Percentiles rank a stretch among this genome's conserved stretches.
Evolutionary conservation across 2,329 filamentous ascomycete genomes (phyloP).

Genomic region (Aspergillus sp.): DNA sequence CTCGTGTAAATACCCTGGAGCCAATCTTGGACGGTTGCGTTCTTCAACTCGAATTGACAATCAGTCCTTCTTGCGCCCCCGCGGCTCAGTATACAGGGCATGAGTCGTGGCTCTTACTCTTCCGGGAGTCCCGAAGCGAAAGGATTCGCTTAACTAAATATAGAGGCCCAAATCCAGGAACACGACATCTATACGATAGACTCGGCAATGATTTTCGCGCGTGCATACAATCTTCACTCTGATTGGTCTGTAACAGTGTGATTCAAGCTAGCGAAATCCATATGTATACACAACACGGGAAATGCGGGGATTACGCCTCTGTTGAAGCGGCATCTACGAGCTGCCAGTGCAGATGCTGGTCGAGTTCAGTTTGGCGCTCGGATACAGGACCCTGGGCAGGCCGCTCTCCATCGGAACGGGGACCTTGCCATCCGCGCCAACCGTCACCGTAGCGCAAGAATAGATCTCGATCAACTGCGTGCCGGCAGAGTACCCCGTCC

Average conservation of each 20-base stretch:
- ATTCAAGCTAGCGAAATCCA: not conserved
- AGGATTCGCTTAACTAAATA: not conserved
- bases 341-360: slow-evolving; percentile 11
- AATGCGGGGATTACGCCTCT: no score
- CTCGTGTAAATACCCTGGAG: no score
- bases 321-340: no score
- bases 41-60: no score
- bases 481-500: slow-evolving; percentile 24
- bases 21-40: no score
- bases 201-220: not conserved
- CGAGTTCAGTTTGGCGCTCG: slow-evolving; percentile 7
- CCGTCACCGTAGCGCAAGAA: slow-evolving; percentile 42
- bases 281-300: not conserved
- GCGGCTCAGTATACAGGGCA: no score
- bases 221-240: not conserved
- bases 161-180: not conserved
- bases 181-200: not conserved
- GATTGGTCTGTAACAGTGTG: not conserved
- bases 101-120: not conserved
- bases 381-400: slow-evolving; percentile 40
- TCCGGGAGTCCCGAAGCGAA: not conserved
- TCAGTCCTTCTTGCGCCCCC: not conserved
- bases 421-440: slow-evolving; percentile 44
- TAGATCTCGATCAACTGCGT: slow-evolving; percentile 25
- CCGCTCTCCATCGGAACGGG: slow-evolving; percentile 44